Evolutionary conservation across 2,329 filamentous ascomycete genomes (phyloP), one percentile per base, ranked within the genome.

Genomic region (Talaromyces sp.): DNA sequence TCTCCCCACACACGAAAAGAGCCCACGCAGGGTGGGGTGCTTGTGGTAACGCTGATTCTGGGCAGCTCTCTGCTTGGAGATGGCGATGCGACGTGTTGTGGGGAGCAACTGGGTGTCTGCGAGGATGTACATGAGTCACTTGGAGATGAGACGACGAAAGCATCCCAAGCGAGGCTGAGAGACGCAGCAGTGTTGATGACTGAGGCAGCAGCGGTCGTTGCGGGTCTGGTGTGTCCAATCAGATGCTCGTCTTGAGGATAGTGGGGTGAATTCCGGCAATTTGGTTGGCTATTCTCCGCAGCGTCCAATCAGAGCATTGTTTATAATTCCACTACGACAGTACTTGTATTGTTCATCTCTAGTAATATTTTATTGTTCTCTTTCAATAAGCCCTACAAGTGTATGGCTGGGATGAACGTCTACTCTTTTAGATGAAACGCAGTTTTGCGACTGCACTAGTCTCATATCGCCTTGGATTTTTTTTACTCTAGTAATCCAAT

Each of bases 1-100:
- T 61, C 43, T 58, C 56, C 59, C 59, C 59, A 50, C 59, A 60
- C 58, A 60, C 43, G 32, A 54, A 24, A 50, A 54, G 54, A 27
- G 46, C 54, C 54, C 35, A 54, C 54, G 21, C 19, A 50, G n/a
- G 19, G 43, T 50, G 43, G 43, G 43, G 43, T 50, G 43, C 1
- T 14, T 8, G 12, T 50, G 24, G 24, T 26, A 26, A 50, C 26
- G 43, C 43, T 24, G 43, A 9, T 4, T 50, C 43, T 26, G 19
- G 43, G 12, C 6, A n/a, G 7, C 48, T 31, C 12, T 19, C 43
- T 52, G 17, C 17, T 52, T 17, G 11, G 48, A 17, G 26, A 51
- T 29, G 48, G 24, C 24, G 48, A 21, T 52, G 24, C 43, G 19
- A 46, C 11, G 43, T 9, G 19, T 24, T 21, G 19, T 21, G 43